These are phyloP conservation scores for Magnusiomyces ingens DNA, from an alignment of 1,139 yeast genomes.

Conservation along the genomic window DNA sequence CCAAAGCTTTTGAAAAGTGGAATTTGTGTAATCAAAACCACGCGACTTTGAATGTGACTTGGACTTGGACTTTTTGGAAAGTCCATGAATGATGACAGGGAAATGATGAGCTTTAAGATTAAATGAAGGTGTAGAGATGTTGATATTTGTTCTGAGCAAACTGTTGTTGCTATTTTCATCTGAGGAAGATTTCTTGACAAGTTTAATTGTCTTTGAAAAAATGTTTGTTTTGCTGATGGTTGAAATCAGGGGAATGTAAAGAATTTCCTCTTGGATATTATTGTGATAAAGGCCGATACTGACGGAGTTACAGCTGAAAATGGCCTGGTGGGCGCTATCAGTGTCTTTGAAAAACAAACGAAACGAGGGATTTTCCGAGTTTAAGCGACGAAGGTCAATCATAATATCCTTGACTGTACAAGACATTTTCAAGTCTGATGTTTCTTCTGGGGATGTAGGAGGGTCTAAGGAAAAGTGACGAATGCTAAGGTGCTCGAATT, in stretches of 20 bases:
- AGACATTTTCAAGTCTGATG: slow-evolving; percentile 19
- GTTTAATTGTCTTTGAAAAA: slow-evolving; percentile 32
- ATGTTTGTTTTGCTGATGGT: slow-evolving; percentile 34
- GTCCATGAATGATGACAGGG: slow-evolving; percentile 25
- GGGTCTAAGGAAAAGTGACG: slow-evolving; percentile 20
- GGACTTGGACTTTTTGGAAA: slow-evolving; percentile 6
- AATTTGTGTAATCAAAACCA: slow-evolving; percentile 1
- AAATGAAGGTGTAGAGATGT: slow-evolving; percentile 35
- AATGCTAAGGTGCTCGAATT: slow-evolving; percentile 27
- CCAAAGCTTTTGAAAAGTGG: slow-evolving; percentile 25
- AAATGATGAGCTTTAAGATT: slow-evolving; percentile 33
- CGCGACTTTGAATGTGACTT: background rate
- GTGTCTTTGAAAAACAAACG: slow-evolving; percentile 31
- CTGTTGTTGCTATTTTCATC: slow-evolving; percentile 25
- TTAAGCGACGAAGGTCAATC: slow-evolving; percentile 35
- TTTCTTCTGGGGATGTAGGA: background rate
- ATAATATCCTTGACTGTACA: slow-evolving; percentile 33
- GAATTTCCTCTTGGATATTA: slow-evolving; percentile 33
- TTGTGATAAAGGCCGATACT: slow-evolving; percentile 30
- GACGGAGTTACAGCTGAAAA: slow-evolving; percentile 34
- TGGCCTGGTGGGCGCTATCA: slow-evolving; percentile 38
- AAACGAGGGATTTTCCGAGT: slow-evolving; percentile 36
- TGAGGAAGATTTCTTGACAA: slow-evolving; percentile 17
- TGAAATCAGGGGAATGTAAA: slow-evolving; percentile 37
- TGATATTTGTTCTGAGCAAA: slow-evolving; percentile 30